Conservation (phyloP, 805 yeast genomes). For the Saturnispora saitoi region DNA sequence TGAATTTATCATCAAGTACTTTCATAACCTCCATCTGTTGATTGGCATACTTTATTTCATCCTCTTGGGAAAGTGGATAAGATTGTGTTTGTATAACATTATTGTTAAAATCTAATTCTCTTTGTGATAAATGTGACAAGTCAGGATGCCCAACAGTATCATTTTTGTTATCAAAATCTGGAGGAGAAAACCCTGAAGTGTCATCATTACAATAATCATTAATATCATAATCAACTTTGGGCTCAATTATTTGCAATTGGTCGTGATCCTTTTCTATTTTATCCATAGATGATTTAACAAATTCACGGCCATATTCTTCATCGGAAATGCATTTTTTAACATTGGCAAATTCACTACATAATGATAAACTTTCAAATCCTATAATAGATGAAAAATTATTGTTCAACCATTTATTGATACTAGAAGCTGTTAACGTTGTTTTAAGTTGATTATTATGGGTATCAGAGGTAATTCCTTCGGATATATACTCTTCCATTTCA, state of each 20-base stretch:
- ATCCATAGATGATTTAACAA: constrained; percentile 6
- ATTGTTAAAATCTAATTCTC: neutral
- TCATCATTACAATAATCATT: constrained; percentile 4
- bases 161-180: neutral
- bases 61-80: neutral
- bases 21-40: constrained; percentile 1
- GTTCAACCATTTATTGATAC: neutral
- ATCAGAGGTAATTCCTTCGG: neutral
- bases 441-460: neutral
- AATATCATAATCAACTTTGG: constrained; percentile 10
- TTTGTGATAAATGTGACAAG: neutral
- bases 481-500: neutral
- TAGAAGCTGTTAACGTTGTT: neutral
- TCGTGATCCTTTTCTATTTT: constrained; percentile 3
- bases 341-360: constrained; percentile 9
- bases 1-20: neutral
- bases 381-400: neutral
- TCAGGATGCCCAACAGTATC: neutral
- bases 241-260: neutral
- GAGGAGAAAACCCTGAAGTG: neutral
- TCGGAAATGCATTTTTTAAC: constrained; percentile 7
- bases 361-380: neutral
- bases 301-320: constrained; percentile 5
- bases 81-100: neutral
- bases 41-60: neutral